Conservation (phyloP, 257 asterid species). For the Thymus quinquecostatus region DNA sequence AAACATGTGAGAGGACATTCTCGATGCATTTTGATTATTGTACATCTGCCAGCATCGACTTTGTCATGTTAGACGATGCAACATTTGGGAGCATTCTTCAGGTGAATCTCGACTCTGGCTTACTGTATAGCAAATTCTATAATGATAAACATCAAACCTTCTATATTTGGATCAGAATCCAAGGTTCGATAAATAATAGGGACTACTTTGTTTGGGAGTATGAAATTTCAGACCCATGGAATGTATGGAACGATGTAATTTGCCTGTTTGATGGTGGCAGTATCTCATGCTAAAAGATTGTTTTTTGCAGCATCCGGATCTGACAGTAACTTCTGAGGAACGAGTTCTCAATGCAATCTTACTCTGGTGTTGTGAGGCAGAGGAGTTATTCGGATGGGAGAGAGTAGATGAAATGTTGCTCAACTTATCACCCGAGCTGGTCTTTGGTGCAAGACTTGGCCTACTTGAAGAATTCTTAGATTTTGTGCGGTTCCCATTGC, state of each 20-base stretch:
- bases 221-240: too few species aligned
- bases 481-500: constrained; percentile 80
- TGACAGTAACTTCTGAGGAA: constrained; percentile 96
- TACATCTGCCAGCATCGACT: constrained; percentile 84
- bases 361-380: constrained; percentile 73
- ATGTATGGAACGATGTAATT: background rate
- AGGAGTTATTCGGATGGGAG: constrained; percentile 76
- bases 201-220: background rate
- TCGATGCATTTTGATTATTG: constrained; percentile 92
- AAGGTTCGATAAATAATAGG: background rate
- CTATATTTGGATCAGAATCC: constrained; percentile 3
- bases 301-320: constrained; percentile 80
- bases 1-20: constrained; percentile 88
- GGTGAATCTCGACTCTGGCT: constrained; percentile 50
- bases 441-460: constrained; percentile 66
- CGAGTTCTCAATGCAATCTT: constrained; percentile 87
- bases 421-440: constrained; percentile 52
- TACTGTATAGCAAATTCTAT: background rate
- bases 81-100: constrained; percentile 77
- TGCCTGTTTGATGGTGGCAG: constrained; percentile 15
- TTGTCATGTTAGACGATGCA: constrained; percentile 81
- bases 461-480: constrained; percentile 52
- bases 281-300: constrained; percentile 25
- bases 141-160: background rate
- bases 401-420: constrained; percentile 58